Conservation (phyloP, 2,329 filamentous ascomycete species). For the Akanthomyces uredinophilus region DNA sequence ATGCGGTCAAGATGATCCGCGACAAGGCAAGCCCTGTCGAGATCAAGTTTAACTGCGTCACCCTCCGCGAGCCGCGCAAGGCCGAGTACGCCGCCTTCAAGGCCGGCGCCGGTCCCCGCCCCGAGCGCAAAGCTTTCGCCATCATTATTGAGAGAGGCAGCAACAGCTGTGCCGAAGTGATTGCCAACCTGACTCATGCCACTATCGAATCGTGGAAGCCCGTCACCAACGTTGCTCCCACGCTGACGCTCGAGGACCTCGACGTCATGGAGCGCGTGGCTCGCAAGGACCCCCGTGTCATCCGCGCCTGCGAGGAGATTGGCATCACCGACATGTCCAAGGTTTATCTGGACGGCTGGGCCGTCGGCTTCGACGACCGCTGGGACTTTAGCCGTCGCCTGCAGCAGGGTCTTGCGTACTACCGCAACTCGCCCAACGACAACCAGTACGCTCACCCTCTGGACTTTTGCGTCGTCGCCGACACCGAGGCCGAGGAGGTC, state of each 20-base stretch:
- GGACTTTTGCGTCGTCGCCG: slow-evolving; percentile 40
- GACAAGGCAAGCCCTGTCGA: slow-evolving; percentile 28
- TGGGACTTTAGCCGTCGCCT: slow-evolving; percentile 67
- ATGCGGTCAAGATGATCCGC: slow-evolving; percentile 44
- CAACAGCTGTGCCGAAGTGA: slow-evolving; percentile 42
- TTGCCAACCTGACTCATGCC: slow-evolving; percentile 43
- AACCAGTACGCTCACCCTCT: slow-evolving; percentile 56
- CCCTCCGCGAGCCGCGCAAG: slow-evolving; percentile 61
- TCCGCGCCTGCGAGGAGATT: slow-evolving; percentile 69
- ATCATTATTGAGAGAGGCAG: slow-evolving; percentile 41
- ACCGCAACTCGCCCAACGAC: slow-evolving; percentile 66
- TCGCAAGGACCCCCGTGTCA: slow-evolving; percentile 65
- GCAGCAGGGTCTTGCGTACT: slow-evolving; percentile 80
- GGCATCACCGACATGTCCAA: slow-evolving; percentile 80
- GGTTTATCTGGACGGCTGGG: slow-evolving; percentile 81
- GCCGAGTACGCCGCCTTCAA: slow-evolving; percentile 57
- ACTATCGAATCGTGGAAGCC: slow-evolving; percentile 41
- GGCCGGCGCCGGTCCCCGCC: slow-evolving; percentile 40
- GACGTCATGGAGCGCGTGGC: slow-evolving; percentile 67
- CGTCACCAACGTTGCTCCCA: slow-evolving; percentile 41
- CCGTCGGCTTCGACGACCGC: slow-evolving; percentile 74
- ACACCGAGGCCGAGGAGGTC: slow-evolving; percentile 44
- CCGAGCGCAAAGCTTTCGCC: slow-evolving; percentile 45
- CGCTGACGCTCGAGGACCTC: slow-evolving; percentile 73
- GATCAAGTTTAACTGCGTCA: slow-evolving; percentile 57